These are phyloP conservation scores for Reticulascus tulasneorum DNA, from an alignment of 2,329 filamentous ascomycete genomes.

Conservation along the genomic window DNA sequence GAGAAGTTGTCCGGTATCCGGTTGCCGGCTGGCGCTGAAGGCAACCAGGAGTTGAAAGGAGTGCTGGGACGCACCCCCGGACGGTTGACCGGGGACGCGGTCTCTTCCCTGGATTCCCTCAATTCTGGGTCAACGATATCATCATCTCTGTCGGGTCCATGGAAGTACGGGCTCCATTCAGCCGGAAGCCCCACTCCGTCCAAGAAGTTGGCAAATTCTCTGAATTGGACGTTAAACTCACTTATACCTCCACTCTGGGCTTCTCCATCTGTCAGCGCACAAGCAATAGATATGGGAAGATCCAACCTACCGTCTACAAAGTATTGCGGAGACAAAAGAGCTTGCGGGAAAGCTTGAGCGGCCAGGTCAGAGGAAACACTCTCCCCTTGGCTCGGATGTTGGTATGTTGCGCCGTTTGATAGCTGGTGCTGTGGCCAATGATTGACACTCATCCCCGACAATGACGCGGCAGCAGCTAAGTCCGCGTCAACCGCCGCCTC, in stretches of 20 bases:
- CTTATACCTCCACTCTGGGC: neutral
- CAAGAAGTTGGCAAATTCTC: slow-evolving; percentile 33
- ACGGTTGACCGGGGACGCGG: slow-evolving; percentile 7
- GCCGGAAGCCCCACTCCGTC: slow-evolving; percentile 32
- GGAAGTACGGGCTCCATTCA: slow-evolving; percentile 34
- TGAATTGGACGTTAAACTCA: slow-evolving; percentile 27
- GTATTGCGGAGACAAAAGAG: too few species aligned
- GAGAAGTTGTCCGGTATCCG: slow-evolving; percentile 18
- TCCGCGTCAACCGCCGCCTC: slow-evolving; percentile 23
- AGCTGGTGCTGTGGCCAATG: slow-evolving; percentile 16
- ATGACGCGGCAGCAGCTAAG: slow-evolving; percentile 24
- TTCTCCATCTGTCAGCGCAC: too few species aligned
- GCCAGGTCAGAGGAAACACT: too few species aligned
- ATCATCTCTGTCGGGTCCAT: slow-evolving; percentile 19
- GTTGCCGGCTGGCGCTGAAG: slow-evolving; percentile 27
- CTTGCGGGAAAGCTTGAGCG: too few species aligned
- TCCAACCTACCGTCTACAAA: too few species aligned
- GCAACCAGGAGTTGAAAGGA: slow-evolving; percentile 33
- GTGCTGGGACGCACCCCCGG: slow-evolving; percentile 23
- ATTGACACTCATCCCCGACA: slow-evolving; percentile 27
- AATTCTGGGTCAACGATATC: slow-evolving; percentile 18
- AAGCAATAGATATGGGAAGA: slow-evolving; percentile 7
- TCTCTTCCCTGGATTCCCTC: slow-evolving; percentile 11
- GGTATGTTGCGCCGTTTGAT: neutral
- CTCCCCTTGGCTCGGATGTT: too few species aligned